A percentile compares a stretch with the other conserved stretches of the same genome.
Evolutionary conservation across 768 basidiomycete genomes (phyloP).

Genomic region (Pleurotus eryngii): DNA sequence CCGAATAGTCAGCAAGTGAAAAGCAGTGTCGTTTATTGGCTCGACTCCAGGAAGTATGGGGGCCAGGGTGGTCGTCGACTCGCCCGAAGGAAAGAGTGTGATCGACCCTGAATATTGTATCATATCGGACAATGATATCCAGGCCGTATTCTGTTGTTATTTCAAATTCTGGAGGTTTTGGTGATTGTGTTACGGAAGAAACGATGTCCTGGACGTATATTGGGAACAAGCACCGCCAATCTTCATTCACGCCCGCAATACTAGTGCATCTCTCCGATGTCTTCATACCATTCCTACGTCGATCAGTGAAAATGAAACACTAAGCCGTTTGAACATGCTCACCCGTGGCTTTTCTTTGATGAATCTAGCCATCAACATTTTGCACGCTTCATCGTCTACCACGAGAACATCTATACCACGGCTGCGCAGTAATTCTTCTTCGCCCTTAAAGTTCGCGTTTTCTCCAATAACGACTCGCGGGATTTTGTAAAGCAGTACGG

Average conservation of each 20-base stretch:
- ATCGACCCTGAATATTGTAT: not conserved
- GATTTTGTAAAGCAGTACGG: slow-evolving; percentile 61
- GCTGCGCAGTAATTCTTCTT: slow-evolving; percentile 48
- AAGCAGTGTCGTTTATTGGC: no score
- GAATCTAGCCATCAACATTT: slow-evolving; percentile 51
- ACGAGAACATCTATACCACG: slow-evolving; percentile 55
- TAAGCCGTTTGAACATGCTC: not conserved
- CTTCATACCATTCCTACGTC: slow-evolving; percentile 52
- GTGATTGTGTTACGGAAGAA: not conserved
- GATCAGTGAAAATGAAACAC: slow-evolving; percentile 9
- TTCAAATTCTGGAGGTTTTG: no score
- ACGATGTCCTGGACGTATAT: not conserved
- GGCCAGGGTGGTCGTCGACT: not conserved
- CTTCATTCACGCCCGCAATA: no score
- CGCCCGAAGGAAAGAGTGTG: not conserved
- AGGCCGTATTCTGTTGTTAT: no score
- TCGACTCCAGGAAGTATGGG: not conserved
- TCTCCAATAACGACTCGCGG: slow-evolving; percentile 67
- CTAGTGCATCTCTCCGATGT: slow-evolving; percentile 43
- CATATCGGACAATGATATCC: not conserved
- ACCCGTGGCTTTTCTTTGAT: slow-evolving; percentile 57
- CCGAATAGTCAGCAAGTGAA: no score
- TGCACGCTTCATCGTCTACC: slow-evolving; percentile 47
- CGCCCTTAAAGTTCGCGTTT: slow-evolving; percentile 50
- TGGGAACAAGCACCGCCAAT: no score